Conservation (phyloP, 2,329 filamentous ascomycete genomes). For the Rhynchosporium agropyri region DNA sequence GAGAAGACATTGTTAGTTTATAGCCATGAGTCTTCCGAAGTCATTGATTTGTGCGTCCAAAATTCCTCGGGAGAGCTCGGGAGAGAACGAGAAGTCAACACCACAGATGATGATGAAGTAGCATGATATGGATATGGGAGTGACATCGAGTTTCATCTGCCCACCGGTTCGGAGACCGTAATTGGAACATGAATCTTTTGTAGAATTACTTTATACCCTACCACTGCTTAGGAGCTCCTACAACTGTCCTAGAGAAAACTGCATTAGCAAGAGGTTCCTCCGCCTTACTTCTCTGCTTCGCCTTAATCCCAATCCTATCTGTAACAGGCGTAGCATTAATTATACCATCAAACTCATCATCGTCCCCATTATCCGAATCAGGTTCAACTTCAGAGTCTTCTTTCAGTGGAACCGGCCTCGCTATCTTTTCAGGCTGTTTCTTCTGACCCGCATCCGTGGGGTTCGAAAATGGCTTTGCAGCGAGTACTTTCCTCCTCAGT, state of each 20-base stretch:
- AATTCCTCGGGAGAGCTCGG: too few relatives aligned
- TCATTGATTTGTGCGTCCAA: too few relatives aligned
- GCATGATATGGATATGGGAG: too few relatives aligned
- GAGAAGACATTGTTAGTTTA: too few relatives aligned
- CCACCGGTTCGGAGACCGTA: too few relatives aligned
- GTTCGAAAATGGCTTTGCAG: conserved; percentile 84
- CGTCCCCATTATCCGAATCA: conserved; percentile 68
- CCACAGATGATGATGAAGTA: too few relatives aligned
- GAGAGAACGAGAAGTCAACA: too few relatives aligned
- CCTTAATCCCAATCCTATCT: conserved; percentile 75
- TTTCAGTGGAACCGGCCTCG: conserved; percentile 56
- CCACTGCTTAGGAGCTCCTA: conserved; percentile 44
- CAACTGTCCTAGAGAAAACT: conserved; percentile 43
- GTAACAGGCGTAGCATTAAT: conserved; percentile 90
- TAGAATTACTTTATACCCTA: conserved; percentile 23
- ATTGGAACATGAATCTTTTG: too few relatives aligned
- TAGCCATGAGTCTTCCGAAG: too few relatives aligned
- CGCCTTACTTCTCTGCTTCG: conserved; percentile 59
- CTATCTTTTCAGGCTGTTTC: conserved; percentile 62
- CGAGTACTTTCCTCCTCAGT: conserved; percentile 84
- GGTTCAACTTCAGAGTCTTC: conserved; percentile 70
- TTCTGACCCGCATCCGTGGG: conserved; percentile 53
- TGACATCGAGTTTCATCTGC: too few relatives aligned
- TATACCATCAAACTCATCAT: conserved; percentile 88
- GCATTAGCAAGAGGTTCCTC: conserved; percentile 40